Evolutionary conservation across 768 basidiomycete genomes (phyloP), one percentile per base, ranked within the genome.

Genomic region (Naganishia kalamii): DNA sequence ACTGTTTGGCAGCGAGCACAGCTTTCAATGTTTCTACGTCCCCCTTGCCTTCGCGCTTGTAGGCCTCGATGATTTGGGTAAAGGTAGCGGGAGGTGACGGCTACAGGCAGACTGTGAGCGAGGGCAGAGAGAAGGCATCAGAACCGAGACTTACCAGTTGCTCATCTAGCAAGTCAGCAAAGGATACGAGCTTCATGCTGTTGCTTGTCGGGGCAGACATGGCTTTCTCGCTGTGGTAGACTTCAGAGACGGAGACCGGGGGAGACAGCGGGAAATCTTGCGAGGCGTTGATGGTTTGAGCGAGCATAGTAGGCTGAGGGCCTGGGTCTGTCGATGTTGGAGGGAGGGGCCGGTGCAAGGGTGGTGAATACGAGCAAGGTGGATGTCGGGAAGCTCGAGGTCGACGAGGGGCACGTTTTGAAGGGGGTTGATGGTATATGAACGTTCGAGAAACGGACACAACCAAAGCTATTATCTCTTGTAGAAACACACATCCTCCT

Each of bases 21-120:
- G 90, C 85, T 37, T 94, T 82, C 23, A 96, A 82, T 85, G 93
- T 88, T 60, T 93, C 90, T 25, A 92, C 83, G 81, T 96, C 92
- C 46, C 90, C 92, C 67, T 92, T 89, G 66, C 92, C 92, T 72
- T 87, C 89, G 41, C 85, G 79, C 63, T 84, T 83, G 81, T 93
- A 96, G 8, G 92, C 91, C 41, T 84, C 83, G 27, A 96, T 85
- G 46, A 96, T 92, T 71, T 92, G 90, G 51, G 88, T 84, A 47
- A 96, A 82, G 67, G 81, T 86, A 0, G 92, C 90, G 0, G 92
- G 89, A 29, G 90, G 85, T 5, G 85, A 63, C n/a, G 78, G 73
- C 72, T 77, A 48, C 21, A 27, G 19, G 25, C 11, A 33, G 12
- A 33, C 19, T 30, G 30, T 30, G 49, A 32, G 21, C 46, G 40